Percentiles rank a stretch among this genome's conserved stretches.
phyloP scores from a whole-genome alignment of 129 eudicot species.

The Kitagawia praeruptora region DNA sequence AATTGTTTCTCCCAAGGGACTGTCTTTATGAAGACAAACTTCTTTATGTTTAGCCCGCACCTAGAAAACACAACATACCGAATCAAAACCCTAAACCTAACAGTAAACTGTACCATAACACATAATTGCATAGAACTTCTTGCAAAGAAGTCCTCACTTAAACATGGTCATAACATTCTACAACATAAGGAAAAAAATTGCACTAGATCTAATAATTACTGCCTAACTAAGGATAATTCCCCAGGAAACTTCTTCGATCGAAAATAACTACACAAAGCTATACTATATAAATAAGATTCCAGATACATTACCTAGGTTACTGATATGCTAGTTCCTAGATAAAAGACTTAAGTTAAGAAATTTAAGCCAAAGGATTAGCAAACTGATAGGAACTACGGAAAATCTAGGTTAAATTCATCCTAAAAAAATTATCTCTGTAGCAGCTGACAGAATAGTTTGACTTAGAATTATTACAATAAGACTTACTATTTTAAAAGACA shows the following conservation, averaged over 20 bases:
- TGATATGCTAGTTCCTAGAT: background rate
- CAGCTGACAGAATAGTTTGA: background rate
- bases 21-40: slow-evolving; percentile 94
- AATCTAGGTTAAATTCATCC: background rate
- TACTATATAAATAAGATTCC: background rate
- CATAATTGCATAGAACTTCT: no score
- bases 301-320: background rate
- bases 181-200: no score
- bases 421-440: background rate
- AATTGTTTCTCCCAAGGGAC: slow-evolving; percentile 74
- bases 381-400: background rate
- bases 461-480: background rate
- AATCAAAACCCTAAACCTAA: background rate
- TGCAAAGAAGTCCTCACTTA: no score
- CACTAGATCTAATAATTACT: background rate
- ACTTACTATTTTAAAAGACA: background rate
- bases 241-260: background rate
- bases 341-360: background rate
- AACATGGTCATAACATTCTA: no score
- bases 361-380: background rate
- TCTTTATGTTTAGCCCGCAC: slow-evolving; percentile 97
- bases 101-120: background rate
- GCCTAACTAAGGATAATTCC: background rate
- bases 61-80: slow-evolving; percentile 23
- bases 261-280: background rate